phyloP scores from a whole-genome alignment of 805 yeast genomes.

The Kuraishia ogatae region DNA sequence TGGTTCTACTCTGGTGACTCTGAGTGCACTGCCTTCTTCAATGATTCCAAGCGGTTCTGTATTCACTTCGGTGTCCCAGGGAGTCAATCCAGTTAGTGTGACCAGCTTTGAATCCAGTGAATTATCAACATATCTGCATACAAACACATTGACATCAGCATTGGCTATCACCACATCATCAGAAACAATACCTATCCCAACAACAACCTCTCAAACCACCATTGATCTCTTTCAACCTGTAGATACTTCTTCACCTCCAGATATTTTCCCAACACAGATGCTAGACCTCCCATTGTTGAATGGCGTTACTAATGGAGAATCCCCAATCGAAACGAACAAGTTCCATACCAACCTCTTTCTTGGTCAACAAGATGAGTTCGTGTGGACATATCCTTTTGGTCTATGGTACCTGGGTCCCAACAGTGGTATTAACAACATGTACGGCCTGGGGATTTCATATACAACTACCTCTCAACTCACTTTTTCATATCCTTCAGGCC shows the following conservation, averaged over 20 bases:
- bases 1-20: not conserved
- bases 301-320: constrained; percentile 34
- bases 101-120: not conserved
- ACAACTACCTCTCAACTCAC: constrained; percentile 52
- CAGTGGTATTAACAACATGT: constrained; percentile 29
- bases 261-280: constrained; percentile 35
- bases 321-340: constrained; percentile 63
- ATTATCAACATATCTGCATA: not conserved
- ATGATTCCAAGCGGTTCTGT: not conserved
- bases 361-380: constrained; percentile 42
- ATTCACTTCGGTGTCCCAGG: not conserved
- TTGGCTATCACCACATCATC: not conserved
- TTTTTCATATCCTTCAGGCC: constrained; percentile 52
- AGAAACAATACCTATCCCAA: not conserved
- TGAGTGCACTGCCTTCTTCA: not conserved
- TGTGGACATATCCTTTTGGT: constrained; percentile 64
- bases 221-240: constrained; percentile 34
- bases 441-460: constrained; percentile 60
- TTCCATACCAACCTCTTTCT: constrained; percentile 62
- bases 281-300: constrained; percentile 37
- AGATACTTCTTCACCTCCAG: constrained; percentile 33
- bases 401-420: constrained; percentile 36
- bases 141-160: not conserved
- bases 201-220: not conserved
- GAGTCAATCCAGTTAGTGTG: not conserved